Evolutionary conservation across 768 basidiomycete genomes (phyloP), one percentile per base, ranked within the genome.

Genomic region (Rubroboletus pulcherrimus): DNA sequence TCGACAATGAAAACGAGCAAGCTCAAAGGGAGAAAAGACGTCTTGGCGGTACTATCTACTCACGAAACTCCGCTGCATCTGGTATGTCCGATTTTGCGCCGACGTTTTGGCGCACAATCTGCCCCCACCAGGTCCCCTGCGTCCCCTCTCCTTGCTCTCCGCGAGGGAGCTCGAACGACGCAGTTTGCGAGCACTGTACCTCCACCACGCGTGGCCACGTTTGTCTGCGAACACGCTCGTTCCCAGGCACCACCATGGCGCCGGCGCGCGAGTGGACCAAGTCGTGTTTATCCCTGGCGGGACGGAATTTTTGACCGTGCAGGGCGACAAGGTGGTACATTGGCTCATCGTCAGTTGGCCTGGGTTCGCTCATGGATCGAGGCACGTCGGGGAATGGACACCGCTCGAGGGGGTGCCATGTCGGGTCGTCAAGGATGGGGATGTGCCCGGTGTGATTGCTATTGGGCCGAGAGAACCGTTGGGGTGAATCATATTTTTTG

Each of bases 31-130:
- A 39, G 12, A 34, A 8, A 7, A 71, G 69, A 69, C 67, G 24
- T 69, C 69, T 31, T 55, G 58, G 37, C 65, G 69, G 11, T 69
- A 65, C 44, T 65, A 71, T 37, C 42, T 51, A 11, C 65, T 71
- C 45, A 67, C 62, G 7, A 62, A 63, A 54, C 45, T 61, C 15
- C 65, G 63, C 26, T 65, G 63, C 38, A 44, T 69, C 4, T 69
- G 68, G 68, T 35, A 62, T 29, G 34, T 53, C 3, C 58, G 54
- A 29, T 69, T 69, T 35, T 59, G 65, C 37, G 49, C 56, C 3
- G 59, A 69, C 1, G 67, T 69, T 3, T 43, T 69, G 46, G 63
- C 49, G 12, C 56, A 57, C 3, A 48, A 63, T 15, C 41, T 69
- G 5, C 68, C 68, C 5, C 29, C 10, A 1, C 70, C 68, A 0